Evolutionary conservation across 495 filamentous ascomycete species (phyloP).

Genomic region (Hypoxylon trugodes): DNA sequence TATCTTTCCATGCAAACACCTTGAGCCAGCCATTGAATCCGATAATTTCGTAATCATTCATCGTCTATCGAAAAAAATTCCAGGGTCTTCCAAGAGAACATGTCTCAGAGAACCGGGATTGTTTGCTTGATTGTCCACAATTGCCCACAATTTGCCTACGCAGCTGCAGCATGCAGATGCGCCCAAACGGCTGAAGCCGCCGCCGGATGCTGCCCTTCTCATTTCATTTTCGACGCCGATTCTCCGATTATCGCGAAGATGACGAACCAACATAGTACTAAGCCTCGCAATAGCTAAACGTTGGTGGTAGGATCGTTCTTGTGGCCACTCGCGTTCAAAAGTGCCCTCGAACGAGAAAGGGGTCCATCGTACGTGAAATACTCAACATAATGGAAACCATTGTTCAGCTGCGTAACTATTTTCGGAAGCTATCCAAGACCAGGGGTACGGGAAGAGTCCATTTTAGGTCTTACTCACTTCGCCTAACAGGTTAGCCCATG

Average conservation of each 20-base stretch:
- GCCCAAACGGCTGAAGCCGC: conserved; percentile 21
- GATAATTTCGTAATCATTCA: conserved; percentile 20
- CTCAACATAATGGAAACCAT: conserved; percentile 12
- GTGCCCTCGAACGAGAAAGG: conserved; percentile 1
- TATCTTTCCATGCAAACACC: conserved; percentile 1
- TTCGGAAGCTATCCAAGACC: conserved; percentile 20
- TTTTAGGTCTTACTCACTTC: conserved; percentile 29
- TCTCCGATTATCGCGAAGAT: too few relatives aligned
- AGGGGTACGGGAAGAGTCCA: conserved; percentile 24
- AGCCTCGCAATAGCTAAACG: not conserved
- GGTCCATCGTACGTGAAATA: conserved; percentile 22
- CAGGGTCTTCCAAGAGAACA: too few relatives aligned
- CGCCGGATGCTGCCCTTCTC: conserved; percentile 22
- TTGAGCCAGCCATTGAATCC: conserved; percentile 20
- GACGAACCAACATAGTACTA: too few relatives aligned
- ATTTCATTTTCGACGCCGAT: conserved; percentile 26
- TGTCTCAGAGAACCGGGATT: conserved; percentile 19
- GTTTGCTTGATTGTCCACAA: too few relatives aligned
- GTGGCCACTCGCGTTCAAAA: not conserved
- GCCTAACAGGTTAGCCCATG: conserved; percentile 15
- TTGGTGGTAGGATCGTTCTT: conserved; percentile 3
- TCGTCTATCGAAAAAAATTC: conserved; percentile 4
- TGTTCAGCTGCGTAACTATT: conserved; percentile 25
- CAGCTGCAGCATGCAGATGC: conserved; percentile 30
- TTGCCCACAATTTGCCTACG: conserved; percentile 11